phyloP scores from a whole-genome alignment of 129 eudicot species.

The Artemisia annua region DNA sequence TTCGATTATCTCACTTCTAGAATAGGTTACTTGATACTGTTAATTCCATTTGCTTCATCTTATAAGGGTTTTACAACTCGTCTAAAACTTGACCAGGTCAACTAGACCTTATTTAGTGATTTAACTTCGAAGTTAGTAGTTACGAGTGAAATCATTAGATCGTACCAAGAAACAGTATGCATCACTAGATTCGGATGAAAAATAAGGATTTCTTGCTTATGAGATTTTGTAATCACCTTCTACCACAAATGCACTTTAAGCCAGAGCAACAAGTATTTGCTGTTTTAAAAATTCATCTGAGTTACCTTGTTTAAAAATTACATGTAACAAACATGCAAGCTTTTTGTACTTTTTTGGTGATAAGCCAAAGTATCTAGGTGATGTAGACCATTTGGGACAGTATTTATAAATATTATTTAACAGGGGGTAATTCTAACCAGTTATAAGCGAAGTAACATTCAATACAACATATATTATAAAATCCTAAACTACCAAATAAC shows the following conservation, averaged over 20 bases:
- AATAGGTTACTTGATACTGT: background rate
- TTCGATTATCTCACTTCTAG: background rate
- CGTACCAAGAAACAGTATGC: background rate
- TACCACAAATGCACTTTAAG: background rate
- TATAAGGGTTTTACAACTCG: no score
- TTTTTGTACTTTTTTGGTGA: background rate
- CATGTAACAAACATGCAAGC: background rate
- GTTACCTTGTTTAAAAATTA: background rate
- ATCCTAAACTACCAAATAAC: background rate
- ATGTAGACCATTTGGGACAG: background rate
- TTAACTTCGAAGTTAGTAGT: background rate
- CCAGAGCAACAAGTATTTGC: background rate
- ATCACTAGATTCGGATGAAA: background rate
- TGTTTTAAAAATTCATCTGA: background rate
- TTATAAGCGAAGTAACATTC: background rate
- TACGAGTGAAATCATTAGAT: background rate
- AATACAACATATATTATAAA: background rate
- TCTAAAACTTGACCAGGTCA: no score
- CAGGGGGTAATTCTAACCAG: background rate
- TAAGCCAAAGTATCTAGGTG: background rate
- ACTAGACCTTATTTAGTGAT: background rate
- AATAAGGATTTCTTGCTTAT: background rate
- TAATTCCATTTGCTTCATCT: no score
- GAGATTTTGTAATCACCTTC: background rate
- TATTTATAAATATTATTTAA: background rate